phyloP scores from a whole-genome alignment of 257 asterid genomes.

The Solanum pimpinellifolium region DNA sequence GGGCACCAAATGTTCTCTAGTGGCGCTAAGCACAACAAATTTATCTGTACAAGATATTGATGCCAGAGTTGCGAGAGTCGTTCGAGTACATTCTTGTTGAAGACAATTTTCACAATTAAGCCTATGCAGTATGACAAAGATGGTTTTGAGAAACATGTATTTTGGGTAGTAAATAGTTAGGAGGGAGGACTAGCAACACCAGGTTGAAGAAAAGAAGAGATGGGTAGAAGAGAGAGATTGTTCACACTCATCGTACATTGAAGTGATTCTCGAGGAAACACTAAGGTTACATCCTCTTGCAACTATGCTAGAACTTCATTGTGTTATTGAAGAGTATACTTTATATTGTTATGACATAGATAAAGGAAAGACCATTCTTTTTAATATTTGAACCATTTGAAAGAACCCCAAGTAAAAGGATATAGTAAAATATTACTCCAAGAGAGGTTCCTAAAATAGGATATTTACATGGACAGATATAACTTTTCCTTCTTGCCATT shows the following conservation, averaged over 20 bases:
- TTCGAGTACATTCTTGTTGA: not conserved
- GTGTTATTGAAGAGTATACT: conserved; percentile 1
- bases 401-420: conserved; percentile 8
- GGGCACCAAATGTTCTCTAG: conserved; percentile 21
- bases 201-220: not conserved
- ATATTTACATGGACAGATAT: not conserved
- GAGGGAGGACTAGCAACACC: conserved; percentile 5
- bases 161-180: not conserved
- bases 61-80: too few species aligned
- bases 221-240: conserved; percentile 11
- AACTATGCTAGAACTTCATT: not conserved
- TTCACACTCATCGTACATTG: conserved; percentile 1
- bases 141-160: conserved; percentile 11
- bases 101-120: not conserved
- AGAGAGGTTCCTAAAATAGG: conserved; percentile 9
- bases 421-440: conserved; percentile 4
- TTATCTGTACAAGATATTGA: too few species aligned
- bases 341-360: not conserved
- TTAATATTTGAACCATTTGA: not conserved
- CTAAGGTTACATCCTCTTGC: conserved; percentile 2
- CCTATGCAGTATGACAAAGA: conserved; percentile 11
- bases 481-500: not conserved
- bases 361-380: not conserved
- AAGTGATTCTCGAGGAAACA: conserved; percentile 1
- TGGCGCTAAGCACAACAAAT: too few species aligned